Evolutionary conservation across 371 early-diverging fungal genomes (phyloP).

Genomic region (Mortierella sp.): DNA sequence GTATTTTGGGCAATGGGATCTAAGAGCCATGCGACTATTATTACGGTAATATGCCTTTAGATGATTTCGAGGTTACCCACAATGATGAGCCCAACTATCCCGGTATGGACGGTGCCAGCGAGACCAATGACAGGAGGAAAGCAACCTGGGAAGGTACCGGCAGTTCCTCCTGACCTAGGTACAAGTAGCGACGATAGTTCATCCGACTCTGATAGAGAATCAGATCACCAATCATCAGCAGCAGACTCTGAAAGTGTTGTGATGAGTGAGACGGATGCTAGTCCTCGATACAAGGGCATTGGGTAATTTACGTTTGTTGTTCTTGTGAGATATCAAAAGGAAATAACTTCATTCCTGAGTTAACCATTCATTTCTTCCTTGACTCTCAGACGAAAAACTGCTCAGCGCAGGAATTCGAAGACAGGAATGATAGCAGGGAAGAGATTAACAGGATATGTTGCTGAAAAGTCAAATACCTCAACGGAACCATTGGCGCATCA

Average conservation of each 20-base stretch:
- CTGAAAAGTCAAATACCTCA: slow-evolving; percentile 6
- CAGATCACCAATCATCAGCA: slow-evolving; percentile 18
- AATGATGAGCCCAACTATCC: slow-evolving; percentile 30
- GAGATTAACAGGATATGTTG: slow-evolving; percentile 10
- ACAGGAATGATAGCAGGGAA: slow-evolving; percentile 5
- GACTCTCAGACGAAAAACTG: slow-evolving; percentile 22
- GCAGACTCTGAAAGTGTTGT: slow-evolving; percentile 23
- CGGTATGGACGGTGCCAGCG: slow-evolving; percentile 18
- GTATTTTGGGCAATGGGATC: too few species aligned
- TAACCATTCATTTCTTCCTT: neutral
- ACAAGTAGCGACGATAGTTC: slow-evolving; percentile 25
- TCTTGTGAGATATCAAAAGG: neutral
- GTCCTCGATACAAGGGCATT: slow-evolving; percentile 19
- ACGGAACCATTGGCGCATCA: neutral
- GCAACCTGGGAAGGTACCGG: slow-evolving; percentile 34
- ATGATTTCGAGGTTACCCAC: slow-evolving; percentile 31
- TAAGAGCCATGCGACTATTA: neutral
- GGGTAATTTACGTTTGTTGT: slow-evolving; percentile 18
- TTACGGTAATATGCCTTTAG: neutral
- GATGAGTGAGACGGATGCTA: slow-evolving; percentile 19
- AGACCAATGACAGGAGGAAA: slow-evolving; percentile 34
- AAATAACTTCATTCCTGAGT: neutral
- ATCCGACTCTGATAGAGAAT: slow-evolving; percentile 36
- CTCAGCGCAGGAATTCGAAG: slow-evolving; percentile 17
- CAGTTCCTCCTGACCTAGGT: slow-evolving; percentile 22